phyloP scores from a whole-genome alignment of 202 grass and related monocot species.

The Panicum virgatum region DNA sequence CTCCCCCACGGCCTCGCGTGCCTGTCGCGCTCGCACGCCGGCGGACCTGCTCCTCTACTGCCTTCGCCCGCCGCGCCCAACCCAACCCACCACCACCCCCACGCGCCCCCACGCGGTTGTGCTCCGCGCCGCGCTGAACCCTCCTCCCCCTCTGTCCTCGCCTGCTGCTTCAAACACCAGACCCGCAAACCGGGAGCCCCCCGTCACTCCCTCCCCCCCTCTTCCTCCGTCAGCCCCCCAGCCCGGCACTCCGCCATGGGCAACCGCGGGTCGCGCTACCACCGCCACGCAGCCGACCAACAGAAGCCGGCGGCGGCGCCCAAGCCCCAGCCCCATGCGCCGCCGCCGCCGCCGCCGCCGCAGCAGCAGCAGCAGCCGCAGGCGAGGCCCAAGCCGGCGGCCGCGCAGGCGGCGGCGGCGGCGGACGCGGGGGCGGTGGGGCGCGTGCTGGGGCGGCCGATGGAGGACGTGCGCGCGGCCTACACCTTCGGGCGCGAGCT shows the following conservation, averaged over 20 bases:
- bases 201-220: background rate
- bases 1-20: background rate
- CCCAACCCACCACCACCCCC: background rate
- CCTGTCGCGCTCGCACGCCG: background rate
- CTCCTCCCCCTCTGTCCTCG: background rate
- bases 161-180: background rate
- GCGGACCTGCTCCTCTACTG: background rate
- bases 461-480: conserved; percentile 80
- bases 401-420: background rate
- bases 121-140: background rate
- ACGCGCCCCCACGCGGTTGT: background rate
- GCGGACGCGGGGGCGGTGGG: conserved; percentile 37
- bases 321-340: background rate
- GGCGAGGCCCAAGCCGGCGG: background rate
- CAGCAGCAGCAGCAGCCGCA: conserved; percentile 10
- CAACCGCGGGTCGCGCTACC: conserved; percentile 47
- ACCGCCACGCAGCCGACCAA: conserved; percentile 11
- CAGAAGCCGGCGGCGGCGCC: background rate
- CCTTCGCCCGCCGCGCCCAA: background rate
- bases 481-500: conserved; percentile 92
- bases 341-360: background rate
- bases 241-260: conserved; percentile 46
- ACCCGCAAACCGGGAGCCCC: background rate
- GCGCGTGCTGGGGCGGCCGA: conserved; percentile 73
- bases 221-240: background rate